A percentile compares a stretch with the other conserved stretches of the same genome.
phyloP scores from a whole-genome alignment of 2,329 filamentous ascomycete species.

The Cercospora janseana region DNA sequence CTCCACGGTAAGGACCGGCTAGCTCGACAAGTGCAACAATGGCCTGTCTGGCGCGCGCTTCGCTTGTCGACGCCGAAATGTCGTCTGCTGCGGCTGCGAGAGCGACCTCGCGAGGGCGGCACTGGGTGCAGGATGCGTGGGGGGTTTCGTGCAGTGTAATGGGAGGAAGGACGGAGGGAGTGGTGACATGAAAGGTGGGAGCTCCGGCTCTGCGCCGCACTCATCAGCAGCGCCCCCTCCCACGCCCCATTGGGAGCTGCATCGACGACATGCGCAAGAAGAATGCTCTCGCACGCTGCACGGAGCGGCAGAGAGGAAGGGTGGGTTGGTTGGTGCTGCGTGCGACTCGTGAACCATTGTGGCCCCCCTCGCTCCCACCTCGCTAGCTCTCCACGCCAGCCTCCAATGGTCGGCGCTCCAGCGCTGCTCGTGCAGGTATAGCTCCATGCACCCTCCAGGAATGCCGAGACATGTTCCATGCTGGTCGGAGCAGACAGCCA shows the following conservation, averaged over 20 bases:
- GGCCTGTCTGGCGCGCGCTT: conserved; percentile 7
- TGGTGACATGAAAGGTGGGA: no score
- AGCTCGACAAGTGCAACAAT: conserved; percentile 12
- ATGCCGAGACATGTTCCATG: not conserved
- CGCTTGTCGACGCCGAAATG: not conserved
- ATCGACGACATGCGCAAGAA: conserved; percentile 18
- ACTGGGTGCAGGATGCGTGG: no score
- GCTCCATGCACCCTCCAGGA: not conserved
- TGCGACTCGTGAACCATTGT: not conserved
- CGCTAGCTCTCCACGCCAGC: not conserved
- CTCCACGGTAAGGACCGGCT: conserved; percentile 21
- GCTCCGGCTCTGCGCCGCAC: no score
- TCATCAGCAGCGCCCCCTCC: no score
- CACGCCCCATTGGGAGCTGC: conserved; percentile 4
- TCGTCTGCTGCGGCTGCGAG: no score
- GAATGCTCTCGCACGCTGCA: conserved; percentile 16
- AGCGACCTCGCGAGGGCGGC: no score
- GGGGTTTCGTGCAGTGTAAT: no score
- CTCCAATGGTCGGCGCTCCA: not conserved
- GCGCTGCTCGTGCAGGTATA: not conserved
- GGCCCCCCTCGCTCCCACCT: not conserved
- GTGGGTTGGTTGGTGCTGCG: no score
- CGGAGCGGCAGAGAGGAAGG: no score
- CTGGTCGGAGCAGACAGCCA: no score
- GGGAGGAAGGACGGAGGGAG: no score